Base-by-base conservation (phyloP, 1,139 yeast species). In the Hansenula lynferdii region DNA sequence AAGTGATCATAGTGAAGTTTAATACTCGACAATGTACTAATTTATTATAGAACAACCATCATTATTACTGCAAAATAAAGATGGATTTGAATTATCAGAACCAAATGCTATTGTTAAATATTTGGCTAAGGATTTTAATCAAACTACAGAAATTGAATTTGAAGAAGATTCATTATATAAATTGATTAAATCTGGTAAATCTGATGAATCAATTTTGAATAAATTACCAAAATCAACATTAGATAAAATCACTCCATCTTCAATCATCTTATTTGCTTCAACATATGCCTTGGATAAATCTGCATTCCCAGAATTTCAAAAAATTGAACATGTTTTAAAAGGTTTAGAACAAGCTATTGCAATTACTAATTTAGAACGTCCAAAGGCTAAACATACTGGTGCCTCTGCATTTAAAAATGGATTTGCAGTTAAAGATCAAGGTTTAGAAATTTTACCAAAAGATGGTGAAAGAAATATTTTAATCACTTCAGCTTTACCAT, bases 401-500 rank as follows among this genome's bases (percentile, higher is more conserved):
- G 72, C 60, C 8, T 64, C 62, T 34, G 70, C 76, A 33, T 61
- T 80, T 37, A 61, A 63, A 40, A 47, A 63, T 15, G 75, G 73
- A 9, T 62, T 61, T 41, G 55, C 62, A 18, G 72, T 72, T 15
- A 64, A 64, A 42, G 48, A 65, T 22, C 64, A 61, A 37, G 63
- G 50, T 10, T 45, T 49, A 35, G 60, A 62, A 41, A 66, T 76
- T 42, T 55, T 71, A 41, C 97, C 97, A 42, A 76, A 76, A 50
- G 67, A 73, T 16, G 75, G 75, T 38, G 85, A 85, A 64, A 75
- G 85, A 57, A 92, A 92, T 62, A 76, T 92, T 41, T 70, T 92
- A 51, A 80, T 92, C 57, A 90, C 98, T 2, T 90, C 97, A 19
- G 97, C 99, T 25, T 75, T 92, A 55, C 99, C 99, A 12, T 92